A percentile compares a stretch with the other conserved stretches of the same genome.
These are phyloP conservation scores for Hirschfeldia incana DNA, from an alignment of 345 rosid genomes.

Conservation along the genomic window DNA sequence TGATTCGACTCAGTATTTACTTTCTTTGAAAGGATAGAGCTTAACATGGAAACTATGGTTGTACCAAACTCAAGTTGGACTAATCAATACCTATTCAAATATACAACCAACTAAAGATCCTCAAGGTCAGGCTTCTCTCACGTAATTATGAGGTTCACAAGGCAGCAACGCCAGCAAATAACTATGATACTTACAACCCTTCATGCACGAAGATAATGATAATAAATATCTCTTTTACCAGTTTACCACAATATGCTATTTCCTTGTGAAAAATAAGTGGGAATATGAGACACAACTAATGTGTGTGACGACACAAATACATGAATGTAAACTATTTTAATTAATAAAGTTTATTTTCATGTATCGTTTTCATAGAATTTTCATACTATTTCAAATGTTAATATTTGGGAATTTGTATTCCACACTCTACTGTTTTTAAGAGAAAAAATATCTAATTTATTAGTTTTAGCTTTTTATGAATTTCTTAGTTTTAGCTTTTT, in stretches of 20 bases:
- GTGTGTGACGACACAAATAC: background rate
- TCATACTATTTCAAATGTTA: background rate
- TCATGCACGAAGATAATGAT: constrained; percentile 3
- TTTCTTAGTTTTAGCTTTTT: background rate
- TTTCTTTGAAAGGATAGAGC: background rate
- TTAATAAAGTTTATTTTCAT: background rate
- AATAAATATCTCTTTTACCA: background rate
- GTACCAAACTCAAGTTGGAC: constrained; percentile 22
- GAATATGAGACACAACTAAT: background rate
- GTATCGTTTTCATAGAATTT: background rate
- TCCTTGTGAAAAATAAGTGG: background rate
- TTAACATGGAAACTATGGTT: background rate
- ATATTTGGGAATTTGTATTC: constrained; percentile 14
- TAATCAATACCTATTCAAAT: constrained; percentile 15
- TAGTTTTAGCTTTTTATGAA: background rate
- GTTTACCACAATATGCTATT: background rate
- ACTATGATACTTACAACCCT: constrained; percentile 10
- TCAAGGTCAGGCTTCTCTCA: constrained; percentile 12
- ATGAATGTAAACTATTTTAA: background rate
- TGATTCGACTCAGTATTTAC: background rate
- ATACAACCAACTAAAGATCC: background rate
- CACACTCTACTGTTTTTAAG: background rate
- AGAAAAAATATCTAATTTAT: background rate
- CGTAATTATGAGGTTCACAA: background rate
- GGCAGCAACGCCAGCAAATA: constrained; percentile 1